Evolutionary conservation across 768 basidiomycete species (phyloP), one percentile per base, ranked within the genome.

Genomic region (Lyophyllum semitale): DNA sequence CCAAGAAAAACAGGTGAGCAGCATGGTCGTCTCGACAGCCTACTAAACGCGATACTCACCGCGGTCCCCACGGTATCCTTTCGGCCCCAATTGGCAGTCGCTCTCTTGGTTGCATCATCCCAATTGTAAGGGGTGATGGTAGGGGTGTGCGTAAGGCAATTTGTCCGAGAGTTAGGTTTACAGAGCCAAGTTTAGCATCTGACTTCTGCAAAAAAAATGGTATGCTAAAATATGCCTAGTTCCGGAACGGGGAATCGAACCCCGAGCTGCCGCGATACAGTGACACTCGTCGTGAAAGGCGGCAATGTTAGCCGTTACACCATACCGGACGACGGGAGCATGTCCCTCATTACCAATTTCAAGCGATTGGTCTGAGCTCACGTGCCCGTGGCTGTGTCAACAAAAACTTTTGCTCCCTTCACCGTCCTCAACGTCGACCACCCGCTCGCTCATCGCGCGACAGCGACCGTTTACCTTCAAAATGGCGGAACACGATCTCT

Each of bases 401-500:
- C n/a, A 41, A 53, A 55, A 59, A 55, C 50, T 59, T 59, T 59
- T 55, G 58, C 40, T 22, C 22, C 30, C 32, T 55, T 44, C 58
- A 49, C 48, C 43, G 38, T 30, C 27, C 37, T n/a, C 37, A 50
- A 55, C 58, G 58, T 48, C 58, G 53, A 59, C 32, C 53, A 52
- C 29, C 27, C 25, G 18, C 18, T 18, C 26, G 18, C n/a, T 51
- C 49, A 50, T 42, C 45, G 45, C 35, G 17, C 12, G 30, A 48
- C 30, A 30, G 13, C 13, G 26, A 30, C 18, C 18, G 17, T 33
- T 1, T 23, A 26, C 43, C 18, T 20, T 30, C 47, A 57, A 29
- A 9, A 91, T 91, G 93, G 87, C 93, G 17, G 90, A 95, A 70
- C 83, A 88, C 82, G 94, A 97, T 74, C 85, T 98, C 64, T 91